A percentile compares a stretch with the other conserved stretches of the same genome.
Evolutionary conservation across 345 rosid species (phyloP).

Genomic region (Gossypium bickii): DNA sequence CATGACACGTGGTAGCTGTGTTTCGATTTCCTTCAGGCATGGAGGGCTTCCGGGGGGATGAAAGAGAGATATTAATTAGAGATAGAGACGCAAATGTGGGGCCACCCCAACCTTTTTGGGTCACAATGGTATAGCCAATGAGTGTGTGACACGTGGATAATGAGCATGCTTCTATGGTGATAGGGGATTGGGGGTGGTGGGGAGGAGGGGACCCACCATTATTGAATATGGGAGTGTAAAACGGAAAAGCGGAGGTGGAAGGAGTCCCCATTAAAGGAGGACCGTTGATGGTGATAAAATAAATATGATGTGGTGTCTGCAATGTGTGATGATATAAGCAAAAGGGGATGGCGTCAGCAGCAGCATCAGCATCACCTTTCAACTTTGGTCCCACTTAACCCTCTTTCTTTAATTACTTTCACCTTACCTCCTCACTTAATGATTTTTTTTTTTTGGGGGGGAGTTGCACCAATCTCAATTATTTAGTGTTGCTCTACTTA

Average conservation of each 20-base stretch:
- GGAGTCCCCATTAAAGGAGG: conserved; percentile 4
- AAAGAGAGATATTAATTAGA: not conserved
- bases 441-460: not conserved
- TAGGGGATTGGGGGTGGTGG: not conserved
- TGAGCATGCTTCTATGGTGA: not conserved
- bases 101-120: not conserved
- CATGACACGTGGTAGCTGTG: conserved; percentile 29
- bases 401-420: not conserved
- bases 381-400: not conserved
- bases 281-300: conserved; percentile 33
- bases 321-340: conserved; percentile 19
- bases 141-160: not conserved
- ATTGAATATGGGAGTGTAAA: not conserved
- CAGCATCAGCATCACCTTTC: not conserved
- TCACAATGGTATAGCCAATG: not conserved
- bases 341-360: conserved; percentile 12
- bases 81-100: not conserved
- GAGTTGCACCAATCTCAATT: not conserved
- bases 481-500: not conserved
- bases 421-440: not conserved
- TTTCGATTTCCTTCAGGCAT: conserved; percentile 31
- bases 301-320: conserved; percentile 20
- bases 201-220: conserved; percentile 22
- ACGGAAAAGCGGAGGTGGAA: not conserved
- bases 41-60: conserved; percentile 23